Evolutionary conservation across 306 rosid genomes (phyloP), one percentile per base, ranked within the genome.

Genomic region (Abrus precatorius): DNA sequence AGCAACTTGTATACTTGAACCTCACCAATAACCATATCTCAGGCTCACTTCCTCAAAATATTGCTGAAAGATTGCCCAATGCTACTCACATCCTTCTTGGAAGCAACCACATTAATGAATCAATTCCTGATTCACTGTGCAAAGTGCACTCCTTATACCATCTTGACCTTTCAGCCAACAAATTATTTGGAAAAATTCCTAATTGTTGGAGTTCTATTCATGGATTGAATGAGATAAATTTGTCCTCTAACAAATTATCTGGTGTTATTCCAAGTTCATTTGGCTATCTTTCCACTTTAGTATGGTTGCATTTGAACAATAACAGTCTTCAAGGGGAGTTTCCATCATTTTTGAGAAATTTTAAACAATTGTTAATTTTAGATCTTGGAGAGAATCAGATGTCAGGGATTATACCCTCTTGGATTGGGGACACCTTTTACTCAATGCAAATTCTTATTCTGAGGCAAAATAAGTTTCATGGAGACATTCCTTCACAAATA

Each of bases 301-400:
- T 1, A 1, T 72, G 67, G 76, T 82, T 54, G 43, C 82, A 78
- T 71, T 72, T 84, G 75, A 71, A 68, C 53, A 45, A 71, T 9
- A 87, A 84, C 53, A 66, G 32, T 9, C 12, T 78, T 75, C 62
- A 69, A 0, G 82, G 85, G 28, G 45, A 12, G n/a, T 59, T 74
- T 9, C 79, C 84, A 34, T 6, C 6, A 8, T 52, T 45, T 6
- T 5, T 81, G 57, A 49, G 7, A 20, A 75, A 81, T 9, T 75
- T 59, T 20, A 6, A 20, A 0, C 3, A 33, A 0, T 9, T 85
- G 10, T 0, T n/a, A 3, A 28, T 78, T 9, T 14, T 88, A 3
- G 85, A 88, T 56, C 57, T 82, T 4, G 81, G 84, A 12, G 59
- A 72, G 27, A 87, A 82, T 32, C 57, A 67, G 50, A 6, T 87